Base-by-base conservation (phyloP, 2,329 filamentous ascomycete species). In the Claviceps africana region DNA sequence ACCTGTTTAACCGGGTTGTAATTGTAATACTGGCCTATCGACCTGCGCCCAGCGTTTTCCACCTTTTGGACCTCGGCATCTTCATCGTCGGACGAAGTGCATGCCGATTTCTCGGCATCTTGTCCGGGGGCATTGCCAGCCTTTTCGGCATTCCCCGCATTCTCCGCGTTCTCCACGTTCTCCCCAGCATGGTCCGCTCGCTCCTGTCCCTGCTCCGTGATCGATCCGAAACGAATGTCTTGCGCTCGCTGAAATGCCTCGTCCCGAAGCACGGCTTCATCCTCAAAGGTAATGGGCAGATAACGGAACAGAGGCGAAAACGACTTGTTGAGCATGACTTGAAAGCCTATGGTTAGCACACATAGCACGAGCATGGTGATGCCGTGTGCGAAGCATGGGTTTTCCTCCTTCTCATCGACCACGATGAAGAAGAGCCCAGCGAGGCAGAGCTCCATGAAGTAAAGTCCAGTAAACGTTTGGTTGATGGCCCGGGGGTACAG, bases 401-500 rank as follows among this genome's bases (percentile, higher is more conserved):
- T 71, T 0, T 72, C 62, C 0, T 72, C 72, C 0, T 78, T 46
- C 1, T 77, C 72, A 54, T 89, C 76, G 39, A 72, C 64, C 2
- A 85, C 80, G 22, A 95, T 74, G 68, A 96, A 89, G 69, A 97
- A 97, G 22, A 96, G 73, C 37, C 90, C 93, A 45, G 95, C 83
- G 52, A 97, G 75, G 59, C 85, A 90, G 2, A 96, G 73, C 62
- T 97, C 89, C 84, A 98, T 93, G 55, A 96, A 81, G 61, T 98
- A 98, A 0, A 98, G 71, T 0, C 93, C 93, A 0, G 88, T 93
- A 62, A 98, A 97, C 0, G 93, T 86, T 64, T 96, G 91, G 63
- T 96, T 96, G 69, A 97, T 86, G 1, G 93, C 93, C 37, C 84
- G 80, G 0, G 93, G 93, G 61, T 95, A 98, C 50, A 97, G 72